These are phyloP conservation scores for Thelonectria blattea DNA, from an alignment of 2,329 filamentous ascomycete species.

Conservation along the genomic window DNA sequence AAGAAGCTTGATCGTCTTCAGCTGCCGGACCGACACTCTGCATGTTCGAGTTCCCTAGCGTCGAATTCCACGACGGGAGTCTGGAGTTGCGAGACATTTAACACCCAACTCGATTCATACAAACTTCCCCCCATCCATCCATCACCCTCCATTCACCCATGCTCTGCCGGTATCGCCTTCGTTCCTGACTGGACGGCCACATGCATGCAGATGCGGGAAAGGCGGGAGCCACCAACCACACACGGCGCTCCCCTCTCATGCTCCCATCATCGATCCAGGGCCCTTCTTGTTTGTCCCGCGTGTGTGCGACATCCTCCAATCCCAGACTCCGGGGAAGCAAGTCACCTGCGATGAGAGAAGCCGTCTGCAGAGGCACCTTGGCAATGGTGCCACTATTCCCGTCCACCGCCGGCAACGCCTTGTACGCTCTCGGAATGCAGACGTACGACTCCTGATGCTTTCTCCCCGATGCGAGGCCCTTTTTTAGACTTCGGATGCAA, in stretches of 20 bases:
- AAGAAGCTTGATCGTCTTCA: background rate
- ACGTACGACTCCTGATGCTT: background rate
- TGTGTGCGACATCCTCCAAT: background rate
- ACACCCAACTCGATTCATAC: background rate
- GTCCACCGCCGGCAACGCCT: background rate
- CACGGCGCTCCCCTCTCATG: conserved; percentile 6
- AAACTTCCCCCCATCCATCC: conserved; percentile 1
- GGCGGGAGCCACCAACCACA: conserved; percentile 6
- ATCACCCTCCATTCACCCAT: background rate
- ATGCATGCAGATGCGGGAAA: conserved; percentile 13
- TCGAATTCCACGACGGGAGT: background rate
- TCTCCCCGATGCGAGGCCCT: background rate
- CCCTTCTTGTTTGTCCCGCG: background rate
- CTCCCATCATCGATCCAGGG: background rate
- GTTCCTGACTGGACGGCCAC: conserved; percentile 13
- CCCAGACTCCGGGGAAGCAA: conserved; percentile 1
- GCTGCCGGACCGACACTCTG: conserved; percentile 2
- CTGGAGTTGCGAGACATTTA: background rate
- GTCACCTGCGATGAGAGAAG: background rate
- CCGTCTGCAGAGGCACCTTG: background rate
- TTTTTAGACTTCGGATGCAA: background rate
- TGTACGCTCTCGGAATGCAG: background rate
- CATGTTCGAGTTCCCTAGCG: background rate
- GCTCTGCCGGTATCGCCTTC: conserved; percentile 23
- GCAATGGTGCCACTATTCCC: conserved; percentile 5